Base-by-base conservation (phyloP, 345 rosid genomes). In the Physaria fendleri region DNA sequence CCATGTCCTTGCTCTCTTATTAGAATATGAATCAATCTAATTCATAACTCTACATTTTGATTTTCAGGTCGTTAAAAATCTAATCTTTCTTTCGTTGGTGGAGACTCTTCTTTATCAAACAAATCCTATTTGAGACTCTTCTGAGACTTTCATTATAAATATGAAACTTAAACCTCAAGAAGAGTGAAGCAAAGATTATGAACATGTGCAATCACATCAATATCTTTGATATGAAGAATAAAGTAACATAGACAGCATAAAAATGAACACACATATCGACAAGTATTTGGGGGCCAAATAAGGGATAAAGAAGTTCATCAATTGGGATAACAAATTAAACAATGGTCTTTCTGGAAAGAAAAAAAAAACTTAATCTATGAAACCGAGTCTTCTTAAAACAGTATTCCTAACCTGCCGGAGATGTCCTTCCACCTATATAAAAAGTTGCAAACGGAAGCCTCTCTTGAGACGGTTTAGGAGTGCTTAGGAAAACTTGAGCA, bases 371-470 rank as follows among this genome's bases (percentile, higher is more conserved):
- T 77, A 86, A 79, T 89, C 95, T 54, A 89, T 78, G 71, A 84
- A 84, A 48, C 97, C 97, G 21, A 89, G 84, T 76, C 74, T 77
- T 74, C 92, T 79, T 75, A 76, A 84, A 42, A 89, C 76, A 6
- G 95, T 86, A 52, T 89, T 79, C 59, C 97, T 81, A 34, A 89
- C 97, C 85, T 69, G 95, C 66, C 83, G 62, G 18, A 86, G 82
- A 79, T 89, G 92, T 72, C 20, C 71, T 70, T 15, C 71, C 71
- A 16, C 55, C 70, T 3, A 75, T 42, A 28, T 42, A 74, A 48
- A 73, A 69, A n/a, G n/a, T n/a, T n/a, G n/a, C n/a, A n/a, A n/a
- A n/a, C n/a, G n/a, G n/a, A 13, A 72, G 34, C 37, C 93, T 74
- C 21, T 88, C 96, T 53, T 79, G 90, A 41, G 82, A 81, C 8